Percentiles rank a stretch among this genome's conserved stretches.
Conservation (phyloP, 306 rosid genomes). For the Cajanus cajan region DNA sequence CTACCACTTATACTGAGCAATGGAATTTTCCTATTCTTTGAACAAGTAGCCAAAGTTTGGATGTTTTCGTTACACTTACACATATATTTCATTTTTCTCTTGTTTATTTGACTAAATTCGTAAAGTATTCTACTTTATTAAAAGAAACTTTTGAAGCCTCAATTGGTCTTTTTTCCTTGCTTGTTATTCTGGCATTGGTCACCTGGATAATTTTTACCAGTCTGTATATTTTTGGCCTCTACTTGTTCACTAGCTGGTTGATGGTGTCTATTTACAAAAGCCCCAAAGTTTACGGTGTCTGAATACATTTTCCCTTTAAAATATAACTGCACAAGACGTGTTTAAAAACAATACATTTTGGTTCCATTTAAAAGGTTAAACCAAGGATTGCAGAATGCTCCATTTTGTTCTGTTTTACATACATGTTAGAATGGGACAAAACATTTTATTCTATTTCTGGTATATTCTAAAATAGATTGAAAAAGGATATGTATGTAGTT, state of each 20-base stretch:
- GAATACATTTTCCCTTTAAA: neutral
- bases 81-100: neutral
- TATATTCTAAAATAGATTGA: neutral
- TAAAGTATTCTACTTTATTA: neutral
- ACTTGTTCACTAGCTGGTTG: no score
- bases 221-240: conserved; percentile 45
- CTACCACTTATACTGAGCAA: neutral
- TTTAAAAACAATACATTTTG: neutral
- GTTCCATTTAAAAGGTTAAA: neutral
- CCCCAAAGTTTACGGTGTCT: neutral
- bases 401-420: neutral
- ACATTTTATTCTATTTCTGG: neutral
- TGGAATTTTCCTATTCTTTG: neutral
- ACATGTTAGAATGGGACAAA: neutral
- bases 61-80: neutral
- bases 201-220: conserved; percentile 38
- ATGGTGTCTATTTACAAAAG: no score
- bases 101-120: neutral
- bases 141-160: conserved; percentile 43
- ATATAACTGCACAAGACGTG: neutral
- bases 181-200: conserved; percentile 33
- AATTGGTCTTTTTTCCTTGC: conserved; percentile 53
- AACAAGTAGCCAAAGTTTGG: neutral
- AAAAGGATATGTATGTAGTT: neutral
- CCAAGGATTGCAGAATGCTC: neutral